These are phyloP conservation scores for Silene conica DNA, from an alignment of 148 eudicot genomes.

Conservation along the genomic window DNA sequence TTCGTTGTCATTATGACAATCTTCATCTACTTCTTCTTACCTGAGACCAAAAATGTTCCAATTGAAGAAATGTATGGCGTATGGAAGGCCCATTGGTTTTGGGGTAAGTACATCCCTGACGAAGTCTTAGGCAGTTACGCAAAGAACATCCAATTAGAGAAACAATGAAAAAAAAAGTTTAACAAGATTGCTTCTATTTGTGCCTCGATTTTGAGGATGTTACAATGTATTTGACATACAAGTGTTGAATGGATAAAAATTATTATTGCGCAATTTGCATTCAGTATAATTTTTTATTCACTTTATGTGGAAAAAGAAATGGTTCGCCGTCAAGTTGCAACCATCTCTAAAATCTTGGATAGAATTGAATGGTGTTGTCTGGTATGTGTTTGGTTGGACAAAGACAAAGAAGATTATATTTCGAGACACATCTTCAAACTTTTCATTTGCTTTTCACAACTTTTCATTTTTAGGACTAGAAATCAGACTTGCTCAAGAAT, in stretches of 20 bases:
- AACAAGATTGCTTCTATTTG: not conserved
- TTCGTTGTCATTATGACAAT: constrained; percentile 37
- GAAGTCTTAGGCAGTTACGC: constrained; percentile 24
- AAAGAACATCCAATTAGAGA: constrained; percentile 23
- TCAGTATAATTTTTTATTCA: too few relatives aligned
- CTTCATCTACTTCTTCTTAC: constrained; percentile 36
- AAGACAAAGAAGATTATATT: too few relatives aligned
- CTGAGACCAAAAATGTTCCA: constrained; percentile 39
- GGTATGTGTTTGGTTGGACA: too few relatives aligned
- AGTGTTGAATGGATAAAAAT: not conserved
- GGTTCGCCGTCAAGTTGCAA: too few relatives aligned
- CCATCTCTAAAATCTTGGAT: too few relatives aligned
- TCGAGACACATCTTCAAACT: too few relatives aligned
- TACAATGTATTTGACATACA: constrained; percentile 1
- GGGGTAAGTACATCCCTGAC: constrained; percentile 46
- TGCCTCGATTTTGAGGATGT: not conserved
- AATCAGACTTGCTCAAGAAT: too few relatives aligned
- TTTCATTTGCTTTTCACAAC: too few relatives aligned
- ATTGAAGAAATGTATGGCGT: constrained; percentile 47
- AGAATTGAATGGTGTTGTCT: too few relatives aligned
- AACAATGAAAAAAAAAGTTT: not conserved
- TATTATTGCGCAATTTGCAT: too few relatives aligned
- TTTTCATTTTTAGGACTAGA: too few relatives aligned
- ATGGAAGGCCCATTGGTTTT: constrained; percentile 41
- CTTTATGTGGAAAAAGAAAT: too few relatives aligned